Percentiles rank a stretch among this genome's conserved stretches.
phyloP scores from a whole-genome alignment of 768 basidiomycete species.

The Auricularia sp. region DNA sequence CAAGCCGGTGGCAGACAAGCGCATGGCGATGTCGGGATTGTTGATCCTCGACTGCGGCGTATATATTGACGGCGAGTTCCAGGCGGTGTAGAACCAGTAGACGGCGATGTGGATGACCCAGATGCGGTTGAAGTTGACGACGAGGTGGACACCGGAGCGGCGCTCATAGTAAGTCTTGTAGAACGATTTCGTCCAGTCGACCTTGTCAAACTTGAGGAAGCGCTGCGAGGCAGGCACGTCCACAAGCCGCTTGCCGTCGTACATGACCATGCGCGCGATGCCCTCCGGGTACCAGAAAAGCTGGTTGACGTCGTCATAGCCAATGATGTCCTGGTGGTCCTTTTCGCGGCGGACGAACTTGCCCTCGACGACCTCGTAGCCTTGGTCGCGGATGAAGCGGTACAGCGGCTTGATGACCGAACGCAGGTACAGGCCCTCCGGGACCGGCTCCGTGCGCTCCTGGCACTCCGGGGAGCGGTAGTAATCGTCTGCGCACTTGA shows the following conservation, averaged over 20 bases:
- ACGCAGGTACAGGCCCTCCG: constrained; percentile 88
- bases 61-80: constrained; percentile 90
- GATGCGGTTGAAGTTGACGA: constrained; percentile 98
- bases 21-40: constrained; percentile 80
- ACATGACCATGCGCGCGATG: constrained; percentile 81
- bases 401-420: constrained; percentile 92
- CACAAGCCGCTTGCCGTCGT: constrained; percentile 86
- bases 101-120: constrained; percentile 94
- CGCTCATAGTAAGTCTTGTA: constrained; percentile 99
- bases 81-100: constrained; percentile 98
- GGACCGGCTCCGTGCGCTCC: constrained; percentile 83
- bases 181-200: constrained; percentile 92
- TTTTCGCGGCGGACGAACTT: constrained; percentile 90
- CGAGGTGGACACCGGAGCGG: constrained; percentile 82
- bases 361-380: constrained; percentile 90
- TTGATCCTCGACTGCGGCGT: constrained; percentile 40
- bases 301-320: constrained; percentile 99
- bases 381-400: constrained; percentile 92
- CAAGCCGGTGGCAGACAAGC: constrained; percentile 91
- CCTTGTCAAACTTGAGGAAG: constrained; percentile 81
- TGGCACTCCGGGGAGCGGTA: constrained; percentile 98
- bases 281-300: constrained; percentile 99
- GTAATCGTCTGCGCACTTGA: constrained; percentile 99
- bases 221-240: constrained; percentile 88
- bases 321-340: constrained; percentile 92